These are phyloP conservation scores for Plasmodium knowlesi DNA, from an alignment of 169 alveolate genomes.

Conservation along the genomic window DNA sequence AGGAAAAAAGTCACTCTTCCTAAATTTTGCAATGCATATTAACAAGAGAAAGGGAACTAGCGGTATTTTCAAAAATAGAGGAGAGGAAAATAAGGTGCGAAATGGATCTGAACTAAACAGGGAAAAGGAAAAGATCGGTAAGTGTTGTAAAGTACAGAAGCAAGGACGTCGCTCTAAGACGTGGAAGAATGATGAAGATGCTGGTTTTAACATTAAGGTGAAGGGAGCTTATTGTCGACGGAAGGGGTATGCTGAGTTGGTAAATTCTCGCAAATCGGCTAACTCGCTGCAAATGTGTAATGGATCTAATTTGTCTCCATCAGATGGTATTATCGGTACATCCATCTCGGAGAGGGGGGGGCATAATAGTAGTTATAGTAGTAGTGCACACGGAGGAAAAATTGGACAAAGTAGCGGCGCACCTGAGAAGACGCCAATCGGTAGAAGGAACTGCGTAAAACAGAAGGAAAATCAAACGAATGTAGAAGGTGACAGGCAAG, in stretches of 20 bases:
- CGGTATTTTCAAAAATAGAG: neutral
- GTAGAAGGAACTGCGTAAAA: neutral
- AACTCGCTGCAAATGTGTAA: neutral
- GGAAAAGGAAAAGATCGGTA: constrained; percentile 11
- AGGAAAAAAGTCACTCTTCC: neutral
- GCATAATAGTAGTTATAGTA: neutral
- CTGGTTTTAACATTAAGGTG: neutral
- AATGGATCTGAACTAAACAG: constrained; percentile 1
- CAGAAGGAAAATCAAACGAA: neutral
- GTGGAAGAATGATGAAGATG: neutral
- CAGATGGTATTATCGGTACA: neutral
- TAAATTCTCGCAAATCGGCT: neutral
- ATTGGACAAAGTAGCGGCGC: neutral
- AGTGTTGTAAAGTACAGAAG: neutral
- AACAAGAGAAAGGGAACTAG: constrained; percentile 24
- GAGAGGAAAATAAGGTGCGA: neutral
- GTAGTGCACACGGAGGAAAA: neutral
- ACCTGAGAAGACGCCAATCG: neutral
- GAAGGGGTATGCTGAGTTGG: neutral
- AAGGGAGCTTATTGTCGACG: neutral
- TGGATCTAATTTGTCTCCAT: neutral
- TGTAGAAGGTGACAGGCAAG: neutral
- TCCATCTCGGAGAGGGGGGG: neutral
- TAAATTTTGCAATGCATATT: constrained; percentile 17
- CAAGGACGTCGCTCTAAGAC: neutral